Conservation (phyloP, 805 yeast genomes). For the Spathaspora sp. region DNA sequence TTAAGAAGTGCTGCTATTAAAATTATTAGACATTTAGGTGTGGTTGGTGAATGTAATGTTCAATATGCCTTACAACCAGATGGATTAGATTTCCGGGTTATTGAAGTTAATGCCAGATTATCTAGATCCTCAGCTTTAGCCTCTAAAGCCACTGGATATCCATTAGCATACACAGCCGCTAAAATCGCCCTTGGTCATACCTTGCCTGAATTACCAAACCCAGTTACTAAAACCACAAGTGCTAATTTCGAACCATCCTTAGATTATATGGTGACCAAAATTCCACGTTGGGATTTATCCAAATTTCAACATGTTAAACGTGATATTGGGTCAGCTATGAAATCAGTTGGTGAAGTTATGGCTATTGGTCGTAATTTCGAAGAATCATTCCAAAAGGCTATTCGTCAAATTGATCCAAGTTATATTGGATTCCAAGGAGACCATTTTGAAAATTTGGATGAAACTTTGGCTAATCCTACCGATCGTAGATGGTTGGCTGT, state of each 20-base stretch:
- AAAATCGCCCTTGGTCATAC: conserved; percentile 94
- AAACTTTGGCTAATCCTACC: conserved; percentile 77
- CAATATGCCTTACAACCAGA: conserved; percentile 96
- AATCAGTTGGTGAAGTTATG: conserved; percentile 99
- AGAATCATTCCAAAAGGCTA: conserved; percentile 96
- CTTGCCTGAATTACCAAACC: conserved; percentile 91
- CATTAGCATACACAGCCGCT: conserved; percentile 97
- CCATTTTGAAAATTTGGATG: conserved; percentile 71
- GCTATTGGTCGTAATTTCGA: conserved; percentile 97
- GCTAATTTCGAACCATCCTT: conserved; percentile 97
- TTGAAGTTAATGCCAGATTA: conserved; percentile 95
- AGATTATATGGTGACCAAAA: conserved; percentile 94
- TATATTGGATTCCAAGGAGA: conserved; percentile 89
- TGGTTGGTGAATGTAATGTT: conserved; percentile 98
- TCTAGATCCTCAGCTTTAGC: conserved; percentile 98
- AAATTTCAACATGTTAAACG: conserved; percentile 95
- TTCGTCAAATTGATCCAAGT: conserved; percentile 92
- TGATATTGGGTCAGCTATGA: conserved; percentile 94
- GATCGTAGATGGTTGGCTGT: conserved; percentile 98
- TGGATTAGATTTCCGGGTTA: conserved; percentile 92
- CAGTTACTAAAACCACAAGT: conserved; percentile 92
- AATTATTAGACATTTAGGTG: conserved; percentile 96
- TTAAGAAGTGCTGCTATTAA: conserved; percentile 95
- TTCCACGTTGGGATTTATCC: conserved; percentile 97
- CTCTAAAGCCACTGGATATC: conserved; percentile 98